Evolutionary conservation across 2,329 filamentous ascomycete species (phyloP), one percentile per base, ranked within the genome.

Genomic region (Zymoseptoria brevis): DNA sequence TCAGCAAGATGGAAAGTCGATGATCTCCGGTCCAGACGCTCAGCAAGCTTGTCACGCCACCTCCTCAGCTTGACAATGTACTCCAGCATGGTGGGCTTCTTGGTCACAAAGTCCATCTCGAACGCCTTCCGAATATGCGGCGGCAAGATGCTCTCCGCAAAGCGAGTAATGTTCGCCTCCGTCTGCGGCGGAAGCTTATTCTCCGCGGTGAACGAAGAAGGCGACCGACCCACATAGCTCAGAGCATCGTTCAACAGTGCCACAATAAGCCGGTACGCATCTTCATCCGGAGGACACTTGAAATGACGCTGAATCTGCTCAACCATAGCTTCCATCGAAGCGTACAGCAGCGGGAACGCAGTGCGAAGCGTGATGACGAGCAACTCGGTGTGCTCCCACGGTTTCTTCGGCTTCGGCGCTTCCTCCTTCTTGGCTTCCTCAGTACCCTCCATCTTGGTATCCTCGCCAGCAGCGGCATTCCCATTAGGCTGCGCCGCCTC

Each of bases 311-410:
- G 89, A 60, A 99, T 96, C 75, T 97, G 93, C 72, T 99, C 94
- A 29, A 97, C 92, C 91, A 97, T 99, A 0, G 93, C 96, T 77
- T 99, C 94, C 94, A 99, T 97, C 0, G 93, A 96, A 50, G 97
- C 79, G 8, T 95, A 94, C 67, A 99, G 83, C 19, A 99, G 81
- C 22, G 94, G 94, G 80, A 97, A 99, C 0, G 93, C 92, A 6
- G 94, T 97, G 80, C 99, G 97, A 57, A 99, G 85, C 29, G 91
- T 89, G 35, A 91, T 89, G 82, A 96, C 91, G 61, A 99, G 90
- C 72, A 97, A 92, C 67, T 99, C 94, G 0, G 91, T 93, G 68
- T 95, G 87, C 72, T 99, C 94, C 94, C 94, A 97, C 0, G 95
- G 91, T 64, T 89, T 90, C 76, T 90, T 92, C 11, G 77, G 76